Conservation (phyloP, 2,329 filamentous ascomycete genomes). For the Colletotrichum somersetense region DNA sequence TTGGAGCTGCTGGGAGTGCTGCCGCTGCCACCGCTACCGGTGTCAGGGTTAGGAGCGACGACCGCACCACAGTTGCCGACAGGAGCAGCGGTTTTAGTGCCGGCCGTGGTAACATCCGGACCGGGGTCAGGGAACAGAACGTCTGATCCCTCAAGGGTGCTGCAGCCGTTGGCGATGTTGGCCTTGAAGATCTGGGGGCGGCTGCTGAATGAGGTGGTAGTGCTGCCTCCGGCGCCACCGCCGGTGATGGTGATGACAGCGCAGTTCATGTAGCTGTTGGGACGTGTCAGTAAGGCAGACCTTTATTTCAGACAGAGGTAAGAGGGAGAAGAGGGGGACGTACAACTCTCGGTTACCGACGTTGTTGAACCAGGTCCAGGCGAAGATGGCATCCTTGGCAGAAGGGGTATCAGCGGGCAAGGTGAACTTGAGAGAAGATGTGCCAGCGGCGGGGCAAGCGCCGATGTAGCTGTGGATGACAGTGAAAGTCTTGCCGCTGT, state of each 20-base stretch:
- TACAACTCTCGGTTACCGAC: slow-evolving; percentile 81
- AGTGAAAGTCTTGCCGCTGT: slow-evolving; percentile 76
- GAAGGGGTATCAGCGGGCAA: slow-evolving; percentile 73
- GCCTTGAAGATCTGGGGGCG: slow-evolving; percentile 79
- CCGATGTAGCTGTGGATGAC: slow-evolving; percentile 73
- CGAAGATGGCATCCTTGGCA: slow-evolving; percentile 71
- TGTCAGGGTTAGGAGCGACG: slow-evolving; percentile 46
- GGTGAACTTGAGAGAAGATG: slow-evolving; percentile 72
- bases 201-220: slow-evolving; percentile 56
- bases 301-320: not conserved
- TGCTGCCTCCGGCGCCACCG: slow-evolving; percentile 51
- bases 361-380: slow-evolving; percentile 84
- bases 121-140: slow-evolving; percentile 77
- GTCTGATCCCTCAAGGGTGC: slow-evolving; percentile 68
- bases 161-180: slow-evolving; percentile 73
- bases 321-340: not conserved
- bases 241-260: slow-evolving; percentile 74
- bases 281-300: slow-evolving; percentile 6
- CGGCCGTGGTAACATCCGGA: slow-evolving; percentile 59
- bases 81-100: slow-evolving; percentile 53
- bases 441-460: slow-evolving; percentile 61
- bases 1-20: slow-evolving; percentile 25
- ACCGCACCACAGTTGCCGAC: slow-evolving; percentile 53
- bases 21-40: slow-evolving; percentile 43
- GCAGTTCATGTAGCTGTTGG: slow-evolving; percentile 81